Evolutionary conservation across 2,329 filamentous ascomycete species (phyloP), one percentile per base, ranked within the genome.

Genomic region (Cladosporium halotolerans): DNA sequence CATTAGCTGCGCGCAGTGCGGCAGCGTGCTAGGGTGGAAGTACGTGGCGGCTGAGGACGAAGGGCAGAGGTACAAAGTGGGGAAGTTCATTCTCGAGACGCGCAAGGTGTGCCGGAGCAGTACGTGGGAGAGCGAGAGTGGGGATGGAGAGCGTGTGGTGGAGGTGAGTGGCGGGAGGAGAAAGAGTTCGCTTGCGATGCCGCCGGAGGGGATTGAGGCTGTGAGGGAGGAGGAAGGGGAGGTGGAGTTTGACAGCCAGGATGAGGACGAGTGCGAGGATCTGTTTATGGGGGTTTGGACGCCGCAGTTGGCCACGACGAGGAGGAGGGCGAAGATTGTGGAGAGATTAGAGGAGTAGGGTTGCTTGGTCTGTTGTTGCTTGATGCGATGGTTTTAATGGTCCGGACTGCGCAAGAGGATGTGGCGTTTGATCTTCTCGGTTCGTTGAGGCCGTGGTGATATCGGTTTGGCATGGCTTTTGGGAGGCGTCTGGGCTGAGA

Each of bases 201-300:
- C 63, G 45, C 61, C 62, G 4, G 54, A 52, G 43, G 55, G 57
- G n/a, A 45, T 62, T 49, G 56, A 59, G 38, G 28, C 16, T 14
- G 36, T 49, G 13, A 28, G 32, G 31, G 55, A 52, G 34, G 39
- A 45, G n/a, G 58, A 45, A 13, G 58, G 68, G n/a, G 69, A 72
- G n/a, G 57, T 80, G 3, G 77, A 82, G 61, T 85, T 85, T 62
- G 81, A 85, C 62, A 80, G 77, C 54, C 78, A 84, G 67, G 81
- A 85, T 63, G 82, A 85, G 62, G 81, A 84, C 56, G 82, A 85
- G 67, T 84, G 82, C 56, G 82, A 85, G 66, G 81, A 84, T 65
- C 58, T 85, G 31, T 85, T 85, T 62, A 73, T 79, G 13, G 82
- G 82, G 0, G 72, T 82, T 16, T 85, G 82, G 82, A 82, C 72